Evolutionary conservation across 129 eudicot genomes (phyloP).

Genomic region (Pulicaria dysenterica): DNA sequence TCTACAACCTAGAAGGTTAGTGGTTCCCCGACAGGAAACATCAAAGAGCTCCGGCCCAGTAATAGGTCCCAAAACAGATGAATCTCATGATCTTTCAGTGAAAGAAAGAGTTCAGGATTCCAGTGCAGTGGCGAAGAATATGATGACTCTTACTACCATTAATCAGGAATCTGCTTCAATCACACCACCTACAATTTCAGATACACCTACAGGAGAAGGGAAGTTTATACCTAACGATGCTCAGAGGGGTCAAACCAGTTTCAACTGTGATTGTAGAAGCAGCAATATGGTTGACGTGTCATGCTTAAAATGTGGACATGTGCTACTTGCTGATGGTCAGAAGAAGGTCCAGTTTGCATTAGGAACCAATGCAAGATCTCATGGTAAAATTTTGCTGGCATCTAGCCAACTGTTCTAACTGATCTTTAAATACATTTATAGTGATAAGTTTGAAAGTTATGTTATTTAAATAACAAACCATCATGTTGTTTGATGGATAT

Average conservation of each 20-base stretch:
- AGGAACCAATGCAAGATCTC: slow-evolving; percentile 41
- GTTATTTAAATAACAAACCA: neutral
- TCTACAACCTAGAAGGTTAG: slow-evolving; percentile 58
- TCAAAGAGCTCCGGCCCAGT: slow-evolving; percentile 36
- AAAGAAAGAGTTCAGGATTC: slow-evolving; percentile 42
- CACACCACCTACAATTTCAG: slow-evolving; percentile 58
- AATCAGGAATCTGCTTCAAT: slow-evolving; percentile 58
- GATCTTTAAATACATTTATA: slow-evolving; percentile 9
- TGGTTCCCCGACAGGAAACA: slow-evolving; percentile 55
- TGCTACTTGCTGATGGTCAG: slow-evolving; percentile 44
- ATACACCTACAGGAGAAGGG: slow-evolving; percentile 50
- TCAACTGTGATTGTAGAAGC: slow-evolving; percentile 37
- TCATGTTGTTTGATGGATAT: neutral
- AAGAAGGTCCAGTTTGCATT: slow-evolving; percentile 82
- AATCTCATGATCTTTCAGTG: slow-evolving; percentile 30
- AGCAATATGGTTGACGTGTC: slow-evolving; percentile 40
- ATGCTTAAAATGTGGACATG: slow-evolving; percentile 38
- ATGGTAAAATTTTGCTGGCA: slow-evolving; percentile 50
- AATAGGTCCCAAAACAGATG: slow-evolving; percentile 39
- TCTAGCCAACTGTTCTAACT: slow-evolving; percentile 6
- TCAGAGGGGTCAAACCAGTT: slow-evolving; percentile 44
- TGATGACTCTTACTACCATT: slow-evolving; percentile 33
- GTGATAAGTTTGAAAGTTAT: slow-evolving; percentile 2
- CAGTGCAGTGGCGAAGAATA: slow-evolving; percentile 38
- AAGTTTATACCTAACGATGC: slow-evolving; percentile 34